These are phyloP conservation scores for Boletales sp. DNA, from an alignment of 768 basidiomycete genomes.

Conservation along the genomic window DNA sequence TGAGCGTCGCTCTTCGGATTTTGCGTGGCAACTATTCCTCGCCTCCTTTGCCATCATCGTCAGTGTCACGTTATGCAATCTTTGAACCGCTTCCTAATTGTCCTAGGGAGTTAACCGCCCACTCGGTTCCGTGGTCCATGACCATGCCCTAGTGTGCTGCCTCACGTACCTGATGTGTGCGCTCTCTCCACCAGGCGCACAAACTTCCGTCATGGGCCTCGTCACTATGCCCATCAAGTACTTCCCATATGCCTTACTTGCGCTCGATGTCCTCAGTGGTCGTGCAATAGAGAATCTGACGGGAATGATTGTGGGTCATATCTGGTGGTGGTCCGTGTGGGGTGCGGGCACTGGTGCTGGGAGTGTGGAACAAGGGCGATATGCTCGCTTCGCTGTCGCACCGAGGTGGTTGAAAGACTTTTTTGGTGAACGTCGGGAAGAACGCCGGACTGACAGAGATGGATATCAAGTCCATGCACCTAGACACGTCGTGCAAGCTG, in stretches of 20 bases:
- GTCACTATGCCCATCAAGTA: slow-evolving; percentile 68
- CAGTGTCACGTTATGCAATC: slow-evolving; percentile 23
- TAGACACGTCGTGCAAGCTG: slow-evolving; percentile 27
- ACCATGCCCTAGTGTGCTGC: slow-evolving; percentile 61
- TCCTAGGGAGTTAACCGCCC: slow-evolving; percentile 56
- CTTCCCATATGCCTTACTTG: slow-evolving; percentile 72
- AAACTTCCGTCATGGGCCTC: slow-evolving; percentile 77
- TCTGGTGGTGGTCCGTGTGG: slow-evolving; percentile 78
- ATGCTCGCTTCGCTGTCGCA: slow-evolving; percentile 44
- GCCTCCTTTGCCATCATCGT: slow-evolving; percentile 59
- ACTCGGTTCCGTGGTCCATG: slow-evolving; percentile 51
- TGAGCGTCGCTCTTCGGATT: slow-evolving; percentile 59
- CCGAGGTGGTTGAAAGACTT: slow-evolving; percentile 55
- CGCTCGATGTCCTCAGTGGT: slow-evolving; percentile 62
- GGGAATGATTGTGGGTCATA: slow-evolving; percentile 73
- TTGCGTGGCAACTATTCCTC: slow-evolving; percentile 69
- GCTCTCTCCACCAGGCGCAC: slow-evolving; percentile 61
- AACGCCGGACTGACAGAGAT: slow-evolving; percentile 32
- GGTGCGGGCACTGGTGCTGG: slow-evolving; percentile 41
- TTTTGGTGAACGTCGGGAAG: slow-evolving; percentile 40
- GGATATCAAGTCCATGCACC: slow-evolving; percentile 64
- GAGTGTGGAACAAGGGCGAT: slow-evolving; percentile 34
- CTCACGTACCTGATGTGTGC: slow-evolving; percentile 66
- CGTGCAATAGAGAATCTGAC: slow-evolving; percentile 61
- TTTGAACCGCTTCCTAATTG: not conserved